These are phyloP conservation scores for Pneumocystis sp. DNA, from an alignment of 1,139 yeast genomes.

Conservation along the genomic window DNA sequence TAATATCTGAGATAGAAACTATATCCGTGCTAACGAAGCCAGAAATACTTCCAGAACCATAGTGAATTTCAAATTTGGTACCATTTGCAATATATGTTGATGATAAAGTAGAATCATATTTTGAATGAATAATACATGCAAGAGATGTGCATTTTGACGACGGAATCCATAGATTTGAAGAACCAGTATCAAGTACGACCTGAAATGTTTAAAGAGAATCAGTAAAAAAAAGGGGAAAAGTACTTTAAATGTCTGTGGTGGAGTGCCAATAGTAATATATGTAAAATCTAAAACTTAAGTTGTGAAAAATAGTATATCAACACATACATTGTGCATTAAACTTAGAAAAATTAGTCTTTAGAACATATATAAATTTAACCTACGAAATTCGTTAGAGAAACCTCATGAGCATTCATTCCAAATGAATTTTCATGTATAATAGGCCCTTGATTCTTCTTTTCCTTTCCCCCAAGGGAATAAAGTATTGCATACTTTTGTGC, in stretches of 20 bases:
- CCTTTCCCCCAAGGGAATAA: background rate
- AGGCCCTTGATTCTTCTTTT: background rate
- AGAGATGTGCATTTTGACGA: slow-evolving; percentile 73
- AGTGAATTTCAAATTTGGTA: slow-evolving; percentile 63
- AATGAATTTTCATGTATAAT: background rate
- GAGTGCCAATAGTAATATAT: slow-evolving; percentile 79
- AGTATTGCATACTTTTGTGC: background rate
- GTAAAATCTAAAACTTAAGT: slow-evolving; percentile 21
- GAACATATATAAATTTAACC: slow-evolving; percentile 37
- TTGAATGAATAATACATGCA: slow-evolving; percentile 86
- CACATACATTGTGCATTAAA: background rate
- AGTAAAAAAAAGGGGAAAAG: slow-evolving; percentile 17
- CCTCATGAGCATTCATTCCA: slow-evolving; percentile 40
- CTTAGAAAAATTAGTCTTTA: background rate
- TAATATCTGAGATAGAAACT: slow-evolving; percentile 64
- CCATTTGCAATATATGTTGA: slow-evolving; percentile 77
- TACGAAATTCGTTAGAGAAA: slow-evolving; percentile 79
- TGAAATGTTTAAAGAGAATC: slow-evolving; percentile 12
- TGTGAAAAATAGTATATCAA: background rate
- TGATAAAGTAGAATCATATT: slow-evolving; percentile 70
- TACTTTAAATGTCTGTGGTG: slow-evolving; percentile 67
- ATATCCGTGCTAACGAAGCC: slow-evolving; percentile 84
- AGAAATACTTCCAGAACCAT: slow-evolving; percentile 84
- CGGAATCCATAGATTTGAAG: slow-evolving; percentile 95
- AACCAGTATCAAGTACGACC: slow-evolving; percentile 85